Percentiles rank a stretch among this genome's conserved stretches.
Conservation (phyloP, 2,329 filamentous ascomycete species). For the Epichloe gansuensis region DNA sequence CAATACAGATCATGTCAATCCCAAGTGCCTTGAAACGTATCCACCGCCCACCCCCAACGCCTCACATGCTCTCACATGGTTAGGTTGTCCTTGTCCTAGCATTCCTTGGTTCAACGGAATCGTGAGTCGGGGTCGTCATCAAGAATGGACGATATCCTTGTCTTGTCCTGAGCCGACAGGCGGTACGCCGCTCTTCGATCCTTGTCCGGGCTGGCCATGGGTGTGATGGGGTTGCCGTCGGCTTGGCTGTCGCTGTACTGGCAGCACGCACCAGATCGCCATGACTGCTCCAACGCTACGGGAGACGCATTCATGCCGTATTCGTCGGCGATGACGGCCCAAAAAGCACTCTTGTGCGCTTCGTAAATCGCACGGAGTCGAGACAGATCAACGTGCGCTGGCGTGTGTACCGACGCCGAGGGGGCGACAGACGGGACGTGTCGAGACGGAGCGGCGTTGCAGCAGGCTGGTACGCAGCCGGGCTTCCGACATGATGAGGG, state of each 20-base stretch:
- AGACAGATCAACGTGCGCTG: conserved; percentile 45
- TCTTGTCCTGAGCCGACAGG: conserved; percentile 36
- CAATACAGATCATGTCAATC: too few relatives aligned
- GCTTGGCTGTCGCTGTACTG: conserved; percentile 20
- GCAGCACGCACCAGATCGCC: conserved; percentile 39
- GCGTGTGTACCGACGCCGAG: conserved; percentile 18
- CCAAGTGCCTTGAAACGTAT: background rate
- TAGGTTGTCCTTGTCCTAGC: too few relatives aligned
- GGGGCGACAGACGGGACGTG: conserved; percentile 36
- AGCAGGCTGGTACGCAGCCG: conserved; percentile 22
- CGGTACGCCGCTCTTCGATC: conserved; percentile 30
- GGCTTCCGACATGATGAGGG: conserved; percentile 18
- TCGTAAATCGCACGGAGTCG: conserved; percentile 61
- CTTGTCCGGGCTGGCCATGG: conserved; percentile 37
- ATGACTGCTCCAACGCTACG: conserved; percentile 57
- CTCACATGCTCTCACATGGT: background rate
- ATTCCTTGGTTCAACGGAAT: background rate
- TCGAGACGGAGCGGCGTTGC: conserved; percentile 46
- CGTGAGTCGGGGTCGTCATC: conserved; percentile 18
- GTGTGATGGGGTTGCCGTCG: conserved; percentile 37
- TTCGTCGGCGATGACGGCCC: conserved; percentile 58
- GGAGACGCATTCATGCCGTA: conserved; percentile 55
- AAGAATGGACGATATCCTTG: conserved; percentile 50
- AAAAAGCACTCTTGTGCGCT: conserved; percentile 58
- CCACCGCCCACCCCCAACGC: background rate